Evolutionary conservation across 2,329 filamentous ascomycete genomes (phyloP).

Genomic region (Coniochaeta hoffmannii): DNA sequence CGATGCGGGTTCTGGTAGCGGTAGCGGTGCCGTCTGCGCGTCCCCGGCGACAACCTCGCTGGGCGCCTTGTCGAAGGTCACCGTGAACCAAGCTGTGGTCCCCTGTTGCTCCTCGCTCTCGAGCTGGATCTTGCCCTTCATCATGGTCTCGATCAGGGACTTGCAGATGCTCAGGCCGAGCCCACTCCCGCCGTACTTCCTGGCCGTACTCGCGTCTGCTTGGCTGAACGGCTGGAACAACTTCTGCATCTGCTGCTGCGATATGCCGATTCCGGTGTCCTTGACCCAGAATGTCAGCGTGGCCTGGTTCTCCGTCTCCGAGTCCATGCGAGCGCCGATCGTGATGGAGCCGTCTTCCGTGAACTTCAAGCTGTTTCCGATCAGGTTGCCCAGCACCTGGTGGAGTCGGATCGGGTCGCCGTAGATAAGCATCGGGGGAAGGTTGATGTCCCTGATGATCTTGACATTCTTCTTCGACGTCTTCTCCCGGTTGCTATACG

Average conservation of each 20-base stretch:
- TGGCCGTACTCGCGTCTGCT: slow-evolving; percentile 81
- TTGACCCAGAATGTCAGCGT: slow-evolving; percentile 78
- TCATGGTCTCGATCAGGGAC: slow-evolving; percentile 85
- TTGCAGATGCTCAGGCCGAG: slow-evolving; percentile 92
- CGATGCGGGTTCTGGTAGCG: slow-evolving; percentile 9
- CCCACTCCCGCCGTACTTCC: slow-evolving; percentile 87
- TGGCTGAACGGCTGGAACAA: slow-evolving; percentile 91
- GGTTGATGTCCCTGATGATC: slow-evolving; percentile 62
- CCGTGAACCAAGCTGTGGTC: slow-evolving; percentile 69
- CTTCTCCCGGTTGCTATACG: slow-evolving; percentile 59
- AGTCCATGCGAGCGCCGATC: slow-evolving; percentile 66
- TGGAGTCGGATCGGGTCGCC: slow-evolving; percentile 61
- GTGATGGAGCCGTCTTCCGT: slow-evolving; percentile 82
- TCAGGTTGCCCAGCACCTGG: slow-evolving; percentile 71
- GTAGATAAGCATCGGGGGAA: slow-evolving; percentile 65
- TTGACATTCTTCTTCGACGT: slow-evolving; percentile 54
- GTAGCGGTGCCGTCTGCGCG: slow-evolving; percentile 27
- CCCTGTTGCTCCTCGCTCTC: slow-evolving; percentile 68
- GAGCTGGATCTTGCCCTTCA: slow-evolving; percentile 77
- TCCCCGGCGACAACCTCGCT: slow-evolving; percentile 51
- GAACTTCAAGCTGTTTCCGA: slow-evolving; percentile 92
- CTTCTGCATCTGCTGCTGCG: slow-evolving; percentile 71
- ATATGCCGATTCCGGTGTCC: slow-evolving; percentile 89
- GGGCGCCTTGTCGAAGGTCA: slow-evolving; percentile 78
- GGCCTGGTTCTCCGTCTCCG: slow-evolving; percentile 62